Evolutionary conservation across 208 protist genomes (phyloP), one percentile per base, ranked within the genome.

Genomic region (Tritrichomonas musculus): DNA sequence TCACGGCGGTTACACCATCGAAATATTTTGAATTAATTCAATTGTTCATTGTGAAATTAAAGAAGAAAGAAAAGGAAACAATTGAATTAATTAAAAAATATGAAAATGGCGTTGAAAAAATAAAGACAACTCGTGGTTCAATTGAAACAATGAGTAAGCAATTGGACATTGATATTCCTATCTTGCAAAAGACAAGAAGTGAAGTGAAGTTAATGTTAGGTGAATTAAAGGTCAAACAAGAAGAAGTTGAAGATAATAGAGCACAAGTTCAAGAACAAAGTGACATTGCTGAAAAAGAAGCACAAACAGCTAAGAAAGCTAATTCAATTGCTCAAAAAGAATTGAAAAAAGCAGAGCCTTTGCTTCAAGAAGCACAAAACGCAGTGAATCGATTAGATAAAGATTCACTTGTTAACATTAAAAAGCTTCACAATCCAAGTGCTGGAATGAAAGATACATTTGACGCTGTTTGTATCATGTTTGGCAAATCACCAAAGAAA

Each of bases 1-100:
- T 98, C 94, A 98, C 97, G 73, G 99, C 99, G 95, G 99, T 98
- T n/a, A 99, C 98, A 41, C 98, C 98, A 80, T 99, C 99, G 95
- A 98, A 96, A 22, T 99, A 99, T 96, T 96, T 99, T 39, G 98
- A 99, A 96, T 96, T 99, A 14, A 99, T 99, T 94, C 96, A 96
- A 57, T 97, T 99, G 77, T 99, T 99, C 96, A 98, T 98, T 95
- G 95, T 96, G 44, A 95, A 99, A 93, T 96, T 99, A 64, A 69
- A 94, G 8, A 96, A 97, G 93, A 98, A 98, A 95, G 96, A 97
- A 39, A 94, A 95, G 84, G 96, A 98, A 36, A 92, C 36, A 17
- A 55, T 41, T n/a, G 47, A 64, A 44, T n/a, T 50, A 20, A 72
- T 57, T 44, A 69, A 27, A 3, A 64, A 69, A 33, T 92, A 92